A percentile compares a stretch with the other conserved stretches of the same genome.
Evolutionary conservation across 2,329 filamentous ascomycete genomes (phyloP).

Genomic region (Fusarium sp.): DNA sequence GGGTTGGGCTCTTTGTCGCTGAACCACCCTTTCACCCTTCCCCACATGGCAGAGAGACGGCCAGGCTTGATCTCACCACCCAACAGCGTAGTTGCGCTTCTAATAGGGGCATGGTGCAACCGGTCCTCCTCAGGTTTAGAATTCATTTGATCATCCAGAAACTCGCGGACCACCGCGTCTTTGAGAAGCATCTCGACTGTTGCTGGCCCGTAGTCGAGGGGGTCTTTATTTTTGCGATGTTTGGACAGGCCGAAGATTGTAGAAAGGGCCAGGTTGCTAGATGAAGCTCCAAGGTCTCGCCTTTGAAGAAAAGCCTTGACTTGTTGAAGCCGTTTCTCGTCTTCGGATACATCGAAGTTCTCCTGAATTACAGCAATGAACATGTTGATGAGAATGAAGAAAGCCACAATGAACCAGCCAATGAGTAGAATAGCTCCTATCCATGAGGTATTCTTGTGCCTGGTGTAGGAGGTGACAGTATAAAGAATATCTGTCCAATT

Average conservation of each 20-base stretch:
- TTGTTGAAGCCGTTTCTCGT: conserved; percentile 96
- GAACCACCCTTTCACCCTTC: conserved; percentile 64
- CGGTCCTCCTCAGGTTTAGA: conserved; percentile 44
- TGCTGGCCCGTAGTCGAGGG: conserved; percentile 89
- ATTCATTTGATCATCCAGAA: conserved; percentile 73
- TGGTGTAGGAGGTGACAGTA: conserved; percentile 76
- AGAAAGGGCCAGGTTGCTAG: conserved; percentile 80
- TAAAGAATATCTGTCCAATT: conserved; percentile 95
- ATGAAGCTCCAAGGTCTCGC: conserved; percentile 80
- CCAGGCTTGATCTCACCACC: conserved; percentile 64
- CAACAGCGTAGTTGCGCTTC: conserved; percentile 46
- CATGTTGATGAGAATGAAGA: conserved; percentile 98
- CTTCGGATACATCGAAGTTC: conserved; percentile 98
- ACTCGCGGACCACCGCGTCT: conserved; percentile 93
- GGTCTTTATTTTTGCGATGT: conserved; percentile 74
- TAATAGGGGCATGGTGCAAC: conserved; percentile 44
- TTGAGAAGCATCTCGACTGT: conserved; percentile 97
- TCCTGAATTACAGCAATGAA: conserved; percentile 99
- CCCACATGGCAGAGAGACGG: conserved; percentile 69
- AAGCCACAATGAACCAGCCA: conserved; percentile 94
- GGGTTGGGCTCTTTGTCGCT: conserved; percentile 85
- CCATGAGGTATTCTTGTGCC: conserved; percentile 79
- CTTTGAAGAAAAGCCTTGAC: conserved; percentile 94
- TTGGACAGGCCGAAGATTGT: conserved; percentile 73
- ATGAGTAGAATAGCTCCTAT: conserved; percentile 91